A percentile compares a stretch with the other conserved stretches of the same genome.
Evolutionary conservation across 371 early-diverging fungal genomes (phyloP).

Genomic region (Rhizopus sp.): DNA sequence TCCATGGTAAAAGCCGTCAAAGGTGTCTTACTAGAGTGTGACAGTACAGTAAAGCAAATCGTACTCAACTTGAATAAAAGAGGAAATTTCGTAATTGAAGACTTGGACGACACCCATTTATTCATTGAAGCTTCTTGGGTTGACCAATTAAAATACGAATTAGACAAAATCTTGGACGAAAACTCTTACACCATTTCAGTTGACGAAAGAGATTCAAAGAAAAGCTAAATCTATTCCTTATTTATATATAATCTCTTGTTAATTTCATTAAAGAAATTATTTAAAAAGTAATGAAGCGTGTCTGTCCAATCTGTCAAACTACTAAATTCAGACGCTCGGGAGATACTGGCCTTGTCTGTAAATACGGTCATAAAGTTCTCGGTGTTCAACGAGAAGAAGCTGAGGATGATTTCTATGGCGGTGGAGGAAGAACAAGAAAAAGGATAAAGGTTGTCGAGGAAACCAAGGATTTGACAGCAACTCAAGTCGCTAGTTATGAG

Average conservation of each 20-base stretch:
- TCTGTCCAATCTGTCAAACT: constrained; percentile 28
- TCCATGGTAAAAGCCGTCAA: constrained; percentile 55
- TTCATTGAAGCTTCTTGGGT: constrained; percentile 75
- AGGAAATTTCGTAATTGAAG: constrained; percentile 81
- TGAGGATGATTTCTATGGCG: constrained; percentile 7
- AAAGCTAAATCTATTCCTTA: constrained; percentile 5
- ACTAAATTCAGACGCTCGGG: constrained; percentile 19
- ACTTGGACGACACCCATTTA: constrained; percentile 85
- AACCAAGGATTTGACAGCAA: background rate
- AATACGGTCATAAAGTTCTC: constrained; percentile 36
- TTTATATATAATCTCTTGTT: background rate
- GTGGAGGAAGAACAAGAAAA: background rate
- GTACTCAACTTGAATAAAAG: constrained; percentile 74
- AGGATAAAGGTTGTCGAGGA: background rate
- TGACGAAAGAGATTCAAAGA: constrained; percentile 47
- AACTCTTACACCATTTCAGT: constrained; percentile 68
- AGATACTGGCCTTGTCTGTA: constrained; percentile 26
- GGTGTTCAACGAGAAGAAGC: constrained; percentile 24
- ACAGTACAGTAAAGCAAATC: constrained; percentile 82
- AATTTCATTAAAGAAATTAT: constrained; percentile 3
- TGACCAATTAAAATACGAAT: constrained; percentile 61
- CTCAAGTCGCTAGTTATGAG: constrained; percentile 12
- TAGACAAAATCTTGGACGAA: constrained; percentile 79
- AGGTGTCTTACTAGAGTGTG: constrained; percentile 63
- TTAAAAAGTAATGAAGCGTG: constrained; percentile 13